These are phyloP conservation scores for Nannizziopsis arthrosporioides DNA, from an alignment of 2,329 filamentous ascomycete genomes.

Conservation along the genomic window DNA sequence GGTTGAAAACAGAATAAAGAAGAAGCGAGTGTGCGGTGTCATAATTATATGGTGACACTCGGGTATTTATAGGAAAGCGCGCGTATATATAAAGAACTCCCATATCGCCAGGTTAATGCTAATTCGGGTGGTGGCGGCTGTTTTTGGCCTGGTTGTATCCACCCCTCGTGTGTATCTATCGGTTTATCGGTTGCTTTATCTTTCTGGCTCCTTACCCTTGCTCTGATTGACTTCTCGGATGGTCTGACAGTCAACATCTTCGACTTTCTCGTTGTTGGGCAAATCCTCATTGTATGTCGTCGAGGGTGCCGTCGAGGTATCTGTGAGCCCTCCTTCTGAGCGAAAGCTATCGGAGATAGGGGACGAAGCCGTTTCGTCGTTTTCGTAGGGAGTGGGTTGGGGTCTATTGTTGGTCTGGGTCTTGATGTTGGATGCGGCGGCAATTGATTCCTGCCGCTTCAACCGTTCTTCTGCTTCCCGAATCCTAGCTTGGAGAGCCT, in stretches of 20 bases:
- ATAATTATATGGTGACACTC: neutral
- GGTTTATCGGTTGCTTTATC: constrained; percentile 1
- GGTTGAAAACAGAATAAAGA: neutral
- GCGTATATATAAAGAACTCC: neutral
- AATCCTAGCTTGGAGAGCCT: constrained; percentile 72
- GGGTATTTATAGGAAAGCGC: constrained; percentile 1
- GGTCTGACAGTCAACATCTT: constrained; percentile 7
- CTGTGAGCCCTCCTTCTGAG: constrained; percentile 20
- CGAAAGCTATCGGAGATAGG: constrained; percentile 15
- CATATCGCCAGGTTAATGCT: constrained; percentile 1
- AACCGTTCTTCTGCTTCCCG: constrained; percentile 76
- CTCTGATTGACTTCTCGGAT: constrained; percentile 4
- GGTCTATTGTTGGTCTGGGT: constrained; percentile 12
- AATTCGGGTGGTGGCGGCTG: neutral
- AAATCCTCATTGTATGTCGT: constrained; percentile 15
- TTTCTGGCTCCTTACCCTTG: neutral
- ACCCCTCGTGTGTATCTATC: neutral
- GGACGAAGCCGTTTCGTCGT: constrained; percentile 14
- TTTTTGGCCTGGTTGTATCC: neutral
- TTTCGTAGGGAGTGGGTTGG: constrained; percentile 15
- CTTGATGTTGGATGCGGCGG: constrained; percentile 10
- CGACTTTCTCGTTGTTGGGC: neutral
- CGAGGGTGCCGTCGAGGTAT: constrained; percentile 17
- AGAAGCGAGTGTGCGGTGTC: constrained; percentile 3
- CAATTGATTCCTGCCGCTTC: constrained; percentile 28